These are phyloP conservation scores for Andalucia godoyi DNA, from an alignment of 78 protist genomes.

Conservation along the genomic window DNA sequence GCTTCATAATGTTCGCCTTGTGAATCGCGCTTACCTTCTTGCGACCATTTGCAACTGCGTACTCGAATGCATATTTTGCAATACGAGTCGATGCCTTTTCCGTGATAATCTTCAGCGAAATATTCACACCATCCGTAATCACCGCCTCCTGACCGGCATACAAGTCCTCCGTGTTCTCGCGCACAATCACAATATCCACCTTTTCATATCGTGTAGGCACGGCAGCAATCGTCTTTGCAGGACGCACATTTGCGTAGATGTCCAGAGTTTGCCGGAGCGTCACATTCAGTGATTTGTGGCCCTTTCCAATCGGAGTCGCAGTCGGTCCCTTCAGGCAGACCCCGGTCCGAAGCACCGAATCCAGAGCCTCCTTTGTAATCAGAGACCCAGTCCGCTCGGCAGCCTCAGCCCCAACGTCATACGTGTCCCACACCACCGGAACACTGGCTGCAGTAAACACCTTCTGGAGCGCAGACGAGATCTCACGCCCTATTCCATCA, in stretches of 20 bases:
- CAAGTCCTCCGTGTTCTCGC: conserved; percentile 85
- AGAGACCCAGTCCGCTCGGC: conserved; percentile 35
- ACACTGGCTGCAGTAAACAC: conserved; percentile 51
- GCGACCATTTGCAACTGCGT: conserved; percentile 34
- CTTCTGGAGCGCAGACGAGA: conserved; percentile 37
- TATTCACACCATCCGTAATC: conserved; percentile 16
- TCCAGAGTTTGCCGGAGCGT: conserved; percentile 57
- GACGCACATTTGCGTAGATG: conserved; percentile 69
- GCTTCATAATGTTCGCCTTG: conserved; percentile 72
- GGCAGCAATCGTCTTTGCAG: conserved; percentile 52
- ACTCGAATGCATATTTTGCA: conserved; percentile 62
- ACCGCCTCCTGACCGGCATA: conserved; percentile 76
- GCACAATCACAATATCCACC: conserved; percentile 63
- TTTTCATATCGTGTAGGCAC: conserved; percentile 44
- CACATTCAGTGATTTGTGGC: conserved; percentile 64
- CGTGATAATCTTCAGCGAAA: conserved; percentile 55
- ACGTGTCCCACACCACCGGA: conserved; percentile 44
- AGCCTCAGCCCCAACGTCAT: conserved; percentile 24
- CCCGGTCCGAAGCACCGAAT: conserved; percentile 26
- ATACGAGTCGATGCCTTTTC: conserved; percentile 47
- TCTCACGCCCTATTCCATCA: conserved; percentile 71
- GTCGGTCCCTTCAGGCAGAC: conserved; percentile 47
- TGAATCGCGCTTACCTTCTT: conserved; percentile 55
- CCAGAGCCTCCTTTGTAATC: not conserved
- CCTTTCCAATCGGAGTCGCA: conserved; percentile 49